Conservation (phyloP, 352 stramenopile species). For the Phytopythium chamaehyphon region DNA sequence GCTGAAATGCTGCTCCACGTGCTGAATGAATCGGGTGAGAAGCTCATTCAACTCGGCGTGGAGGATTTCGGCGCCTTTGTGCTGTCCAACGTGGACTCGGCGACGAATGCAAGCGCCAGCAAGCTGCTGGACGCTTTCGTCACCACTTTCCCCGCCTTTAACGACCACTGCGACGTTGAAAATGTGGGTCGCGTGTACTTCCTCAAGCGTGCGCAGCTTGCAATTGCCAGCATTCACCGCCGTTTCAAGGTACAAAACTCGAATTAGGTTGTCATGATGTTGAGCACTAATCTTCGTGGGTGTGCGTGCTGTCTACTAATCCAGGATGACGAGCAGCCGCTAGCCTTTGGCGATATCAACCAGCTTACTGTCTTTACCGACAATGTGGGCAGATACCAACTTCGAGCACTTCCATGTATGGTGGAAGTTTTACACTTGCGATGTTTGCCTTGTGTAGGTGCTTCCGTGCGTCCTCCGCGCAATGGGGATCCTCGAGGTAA, state of each 20-base stretch:
- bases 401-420: not conserved
- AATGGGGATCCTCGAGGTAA: slow-evolving; percentile 67
- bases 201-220: slow-evolving; percentile 72
- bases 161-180: slow-evolving; percentile 51
- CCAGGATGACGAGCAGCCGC: slow-evolving; percentile 40
- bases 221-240: slow-evolving; percentile 42
- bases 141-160: slow-evolving; percentile 61
- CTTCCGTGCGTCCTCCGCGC: slow-evolving; percentile 71
- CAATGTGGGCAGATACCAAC: slow-evolving; percentile 34
- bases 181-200: slow-evolving; percentile 48
- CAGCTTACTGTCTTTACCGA: slow-evolving; percentile 63
- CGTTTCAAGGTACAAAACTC: slow-evolving; percentile 49
- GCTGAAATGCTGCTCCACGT: slow-evolving; percentile 57
- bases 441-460: slow-evolving; percentile 25
- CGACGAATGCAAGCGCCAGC: slow-evolving; percentile 28
- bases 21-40: slow-evolving; percentile 55
- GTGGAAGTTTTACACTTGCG: not conserved
- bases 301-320: slow-evolving; percentile 2
- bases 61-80: slow-evolving; percentile 76
- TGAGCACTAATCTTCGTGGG: not conserved
- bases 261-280: not conserved
- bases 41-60: slow-evolving; percentile 45
- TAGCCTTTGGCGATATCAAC: slow-evolving; percentile 58
- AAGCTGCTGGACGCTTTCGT: slow-evolving; percentile 56
- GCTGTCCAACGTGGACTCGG: slow-evolving; percentile 36